A percentile compares a stretch with the other conserved stretches of the same genome.
Conservation (phyloP, 139 green algal genomes). For the Coccomyxa sp. region DNA sequence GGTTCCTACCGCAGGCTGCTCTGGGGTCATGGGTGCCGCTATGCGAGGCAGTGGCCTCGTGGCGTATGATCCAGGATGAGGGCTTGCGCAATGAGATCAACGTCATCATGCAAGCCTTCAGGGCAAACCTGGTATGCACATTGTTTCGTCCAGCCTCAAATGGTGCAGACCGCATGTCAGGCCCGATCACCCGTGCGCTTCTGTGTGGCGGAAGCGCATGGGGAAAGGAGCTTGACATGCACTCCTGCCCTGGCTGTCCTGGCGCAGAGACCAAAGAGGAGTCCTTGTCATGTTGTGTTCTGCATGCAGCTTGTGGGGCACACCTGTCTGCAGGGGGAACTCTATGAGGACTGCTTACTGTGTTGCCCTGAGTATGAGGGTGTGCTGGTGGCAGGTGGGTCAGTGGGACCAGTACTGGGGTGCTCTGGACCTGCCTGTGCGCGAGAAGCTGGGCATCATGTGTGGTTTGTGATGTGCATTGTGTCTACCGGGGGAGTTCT, state of each 20-base stretch:
- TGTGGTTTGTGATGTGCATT: slow-evolving; percentile 16
- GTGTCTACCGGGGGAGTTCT: neutral
- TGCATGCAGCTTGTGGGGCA: neutral
- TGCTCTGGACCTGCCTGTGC: slow-evolving; percentile 32
- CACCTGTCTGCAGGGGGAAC: neutral
- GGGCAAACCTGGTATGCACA: slow-evolving; percentile 15
- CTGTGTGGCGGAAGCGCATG: neutral
- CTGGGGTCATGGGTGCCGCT: slow-evolving; percentile 45
- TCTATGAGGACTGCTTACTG: neutral
- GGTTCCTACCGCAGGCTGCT: slow-evolving; percentile 17
- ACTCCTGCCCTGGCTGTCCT: neutral
- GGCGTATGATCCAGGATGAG: slow-evolving; percentile 50
- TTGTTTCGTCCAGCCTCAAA: slow-evolving; percentile 21
- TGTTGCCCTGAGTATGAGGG: no score
- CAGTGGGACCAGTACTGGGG: slow-evolving; percentile 36
- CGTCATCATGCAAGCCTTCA: slow-evolving; percentile 50
- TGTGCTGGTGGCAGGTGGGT: neutral
- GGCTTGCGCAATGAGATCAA: slow-evolving; percentile 50
- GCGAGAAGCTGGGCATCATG: slow-evolving; percentile 48
- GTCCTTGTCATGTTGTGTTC: neutral
- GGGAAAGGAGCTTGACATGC: neutral
- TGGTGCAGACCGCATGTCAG: neutral
- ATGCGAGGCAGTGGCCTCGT: slow-evolving; percentile 63
- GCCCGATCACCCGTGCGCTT: slow-evolving; percentile 27
- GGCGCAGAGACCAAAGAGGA: no score